Evolutionary conservation across 139 green algal species (phyloP).

Genomic region (Dunaliella primolecta): DNA sequence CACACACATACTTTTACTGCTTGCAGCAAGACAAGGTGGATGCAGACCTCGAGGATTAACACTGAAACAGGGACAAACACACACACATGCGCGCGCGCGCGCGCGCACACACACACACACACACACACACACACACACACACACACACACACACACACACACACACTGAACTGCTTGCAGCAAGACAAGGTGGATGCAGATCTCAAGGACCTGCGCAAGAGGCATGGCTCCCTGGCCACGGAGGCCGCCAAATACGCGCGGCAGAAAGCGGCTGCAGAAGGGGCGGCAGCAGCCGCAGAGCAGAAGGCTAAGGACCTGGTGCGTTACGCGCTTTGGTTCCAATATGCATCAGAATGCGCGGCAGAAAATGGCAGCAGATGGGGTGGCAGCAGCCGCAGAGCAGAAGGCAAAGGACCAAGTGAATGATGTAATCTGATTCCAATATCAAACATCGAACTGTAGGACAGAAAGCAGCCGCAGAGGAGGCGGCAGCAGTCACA

Average conservation of each 20-base stretch:
- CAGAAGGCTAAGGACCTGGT: conserved; percentile 14
- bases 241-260: neutral
- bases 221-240: neutral
- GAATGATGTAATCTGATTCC: neutral
- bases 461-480: neutral
- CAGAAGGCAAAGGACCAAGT: conserved; percentile 10
- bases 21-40: conserved; percentile 22
- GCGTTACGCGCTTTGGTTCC: neutral
- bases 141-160: too few relatives aligned
- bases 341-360: neutral
- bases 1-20: too few relatives aligned
- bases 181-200: conserved; percentile 21
- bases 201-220: conserved; percentile 17
- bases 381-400: neutral
- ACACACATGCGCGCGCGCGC: too few relatives aligned
- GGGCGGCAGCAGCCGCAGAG: neutral
- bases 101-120: too few relatives aligned
- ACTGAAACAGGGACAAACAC: too few relatives aligned
- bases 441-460: neutral
- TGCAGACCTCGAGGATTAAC: conserved; percentile 13
- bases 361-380: neutral
- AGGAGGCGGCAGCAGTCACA: neutral
- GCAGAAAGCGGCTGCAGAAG: neutral
- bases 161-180: too few relatives aligned
- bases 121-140: too few relatives aligned